Base-by-base conservation (phyloP, 2,329 filamentous ascomycete genomes). In the Dactylonectria estremocensis region DNA sequence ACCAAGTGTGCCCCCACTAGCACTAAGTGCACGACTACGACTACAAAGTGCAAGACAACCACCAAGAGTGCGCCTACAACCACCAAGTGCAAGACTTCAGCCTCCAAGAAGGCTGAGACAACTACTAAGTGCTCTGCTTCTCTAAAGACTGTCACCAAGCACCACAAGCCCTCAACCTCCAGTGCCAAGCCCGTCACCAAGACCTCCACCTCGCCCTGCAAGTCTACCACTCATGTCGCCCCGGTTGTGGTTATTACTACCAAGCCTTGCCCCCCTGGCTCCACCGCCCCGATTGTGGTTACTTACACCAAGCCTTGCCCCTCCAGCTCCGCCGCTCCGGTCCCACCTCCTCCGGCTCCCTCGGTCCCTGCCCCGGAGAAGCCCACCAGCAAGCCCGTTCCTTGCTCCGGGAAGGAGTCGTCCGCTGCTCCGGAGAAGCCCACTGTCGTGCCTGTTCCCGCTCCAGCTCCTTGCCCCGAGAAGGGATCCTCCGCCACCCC, bases 1-100 rank as follows among this genome's bases (percentile, higher is more conserved):
- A 66, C 52, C 8, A 64, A 64, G 49, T 53, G 52, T 5, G 13
- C 53, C 20, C 5, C 48, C 2, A 40, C 54, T 4, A 28, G 24
- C 24, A 28, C 24, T 7, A 28, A 28, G 24, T 28, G 24, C 24
- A 28, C 24, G 4, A 28, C 24, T 28, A 31, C 35, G 5, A 10
- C 69, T 24, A 59, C 62, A 43, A 65, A 66, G 13, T 40, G 64
- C 20, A 59, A 64, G 33, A 68, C 67, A 8, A 66, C 52, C 3
- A 50, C 40, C 35, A 59, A 59, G 35, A 31, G 24, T 24, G 28
- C 20, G 14, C 11, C 52, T 5, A 40, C 52, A 8, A 16, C 35
- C 24, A 28, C 54, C 6, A 14, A 49, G 20, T 59, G 43, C 31
- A 8, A 43, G n/a, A 50, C 28, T 33, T 56, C 35, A 31, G 45